Percentiles rank a stretch among this genome's conserved stretches.
Conservation (phyloP, 192 early-diverging fungal genomes). For the Gryganskiella cystojenkinii region DNA sequence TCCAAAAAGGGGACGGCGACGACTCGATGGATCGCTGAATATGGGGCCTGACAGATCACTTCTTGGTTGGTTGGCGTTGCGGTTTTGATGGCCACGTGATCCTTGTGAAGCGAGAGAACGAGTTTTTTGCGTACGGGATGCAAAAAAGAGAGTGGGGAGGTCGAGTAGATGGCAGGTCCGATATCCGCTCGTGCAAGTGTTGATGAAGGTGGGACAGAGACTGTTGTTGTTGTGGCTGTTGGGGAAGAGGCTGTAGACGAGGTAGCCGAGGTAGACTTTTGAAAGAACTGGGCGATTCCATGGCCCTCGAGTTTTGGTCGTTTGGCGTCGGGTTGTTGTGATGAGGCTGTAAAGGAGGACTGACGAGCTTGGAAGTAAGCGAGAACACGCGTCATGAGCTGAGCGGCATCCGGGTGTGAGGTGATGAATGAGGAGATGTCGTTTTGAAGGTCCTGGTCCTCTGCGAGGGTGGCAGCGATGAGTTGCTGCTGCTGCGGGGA, state of each 20-base stretch:
- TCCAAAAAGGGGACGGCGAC: constrained; percentile 43
- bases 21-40: constrained; percentile 14
- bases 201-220: too few species aligned
- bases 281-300: constrained; percentile 26
- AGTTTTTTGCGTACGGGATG: constrained; percentile 47
- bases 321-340: background rate
- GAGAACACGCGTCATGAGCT: constrained; percentile 31
- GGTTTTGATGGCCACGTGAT: constrained; percentile 25
- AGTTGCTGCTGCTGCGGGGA: too few species aligned
- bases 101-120: constrained; percentile 18
- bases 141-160: constrained; percentile 29
- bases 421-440: constrained; percentile 14
- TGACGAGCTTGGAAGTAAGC: constrained; percentile 14
- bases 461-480: constrained; percentile 21
- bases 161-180: constrained; percentile 33
- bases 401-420: constrained; percentile 25
- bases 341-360: background rate
- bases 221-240: background rate
- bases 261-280: background rate
- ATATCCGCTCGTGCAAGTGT: background rate
- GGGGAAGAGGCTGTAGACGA: background rate
- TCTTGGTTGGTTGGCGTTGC: constrained; percentile 13
- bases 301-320: constrained; percentile 2
- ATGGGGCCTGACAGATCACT: constrained; percentile 21
- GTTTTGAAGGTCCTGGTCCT: constrained; percentile 19